A percentile compares a stretch with the other conserved stretches of the same genome.
Conservation (phyloP, 306 rosid genomes). For the cucumber (Cucumis sativus) region Cucumber_9930_V3 NC_026658.2:26329001-26329500, state of each 20-base stretch:
- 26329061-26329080: not conserved
- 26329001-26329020: no score
- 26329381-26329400: no score
- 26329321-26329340: not conserved
- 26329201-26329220: not conserved
- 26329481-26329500: not conserved
- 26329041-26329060: not conserved
- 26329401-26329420: no score
- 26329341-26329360: no score
- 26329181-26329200: not conserved
- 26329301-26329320: not conserved
- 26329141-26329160: not conserved
- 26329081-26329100: not conserved
- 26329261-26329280: not conserved
- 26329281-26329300: not conserved
- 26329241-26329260: not conserved
- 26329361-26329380: no score
- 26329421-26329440: not conserved
- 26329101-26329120: not conserved
- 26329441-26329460: not conserved
- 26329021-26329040: no score
- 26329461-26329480: no score
- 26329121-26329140: not conserved
- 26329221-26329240: not conserved
- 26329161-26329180: not conserved